These are phyloP conservation scores for Neurospora sp. DNA, from an alignment of 495 filamentous ascomycete species.

Conservation along the genomic window DNA sequence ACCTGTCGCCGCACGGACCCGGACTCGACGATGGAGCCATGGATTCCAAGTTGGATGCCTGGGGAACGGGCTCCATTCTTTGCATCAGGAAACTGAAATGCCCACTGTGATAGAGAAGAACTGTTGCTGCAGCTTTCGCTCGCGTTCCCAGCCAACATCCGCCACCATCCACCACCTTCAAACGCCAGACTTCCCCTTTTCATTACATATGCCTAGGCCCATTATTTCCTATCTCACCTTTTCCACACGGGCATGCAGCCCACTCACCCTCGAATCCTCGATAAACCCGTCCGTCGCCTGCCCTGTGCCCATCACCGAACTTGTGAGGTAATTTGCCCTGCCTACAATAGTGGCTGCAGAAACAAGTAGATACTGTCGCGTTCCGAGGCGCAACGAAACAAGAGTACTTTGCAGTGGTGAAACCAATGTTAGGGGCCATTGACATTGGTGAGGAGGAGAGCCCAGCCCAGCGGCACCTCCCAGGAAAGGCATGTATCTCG, in stretches of 20 bases:
- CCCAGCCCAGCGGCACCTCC: not conserved
- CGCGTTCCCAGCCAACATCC: not conserved
- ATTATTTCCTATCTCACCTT: not conserved
- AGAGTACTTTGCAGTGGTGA: slow-evolving; percentile 15
- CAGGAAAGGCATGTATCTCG: not conserved
- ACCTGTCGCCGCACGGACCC: not conserved
- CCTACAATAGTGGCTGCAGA: slow-evolving; percentile 2
- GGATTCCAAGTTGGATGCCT: not conserved
- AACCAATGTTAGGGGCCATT: slow-evolving; percentile 7
- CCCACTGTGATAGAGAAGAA: not conserved
- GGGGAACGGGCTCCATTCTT: not conserved
- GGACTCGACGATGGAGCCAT: not conserved
- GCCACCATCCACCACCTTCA: not conserved
- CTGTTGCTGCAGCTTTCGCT: not conserved
- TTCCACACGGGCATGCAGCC: not conserved
- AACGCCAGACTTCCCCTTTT: not conserved
- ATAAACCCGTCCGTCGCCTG: not conserved
- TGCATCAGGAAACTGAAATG: not conserved
- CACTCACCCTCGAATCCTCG: not conserved
- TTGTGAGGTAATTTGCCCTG: not conserved
- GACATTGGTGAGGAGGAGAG: not conserved
- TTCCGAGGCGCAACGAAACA: slow-evolving; percentile 16
- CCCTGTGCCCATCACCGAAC: not conserved
- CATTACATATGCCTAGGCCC: not conserved
- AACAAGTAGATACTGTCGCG: slow-evolving; percentile 11